Percentiles rank a stretch among this genome's conserved stretches.
Evolutionary conservation across 225 moss, liverwort and hornwort species (phyloP).

Genomic region (Ulota crispa): DNA sequence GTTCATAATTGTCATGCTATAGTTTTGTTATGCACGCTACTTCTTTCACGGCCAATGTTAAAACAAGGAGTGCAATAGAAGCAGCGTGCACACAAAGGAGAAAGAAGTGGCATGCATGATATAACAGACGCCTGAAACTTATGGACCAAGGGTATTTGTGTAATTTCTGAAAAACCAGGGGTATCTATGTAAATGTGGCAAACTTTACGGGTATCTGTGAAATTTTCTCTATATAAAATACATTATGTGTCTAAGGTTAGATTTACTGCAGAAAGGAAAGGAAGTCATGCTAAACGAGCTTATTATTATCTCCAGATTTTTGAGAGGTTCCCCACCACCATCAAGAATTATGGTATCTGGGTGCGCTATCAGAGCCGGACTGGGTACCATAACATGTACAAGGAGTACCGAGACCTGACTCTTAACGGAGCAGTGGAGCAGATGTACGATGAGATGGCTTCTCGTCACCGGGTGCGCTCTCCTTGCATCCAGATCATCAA

Average conservation of each 20-base stretch:
- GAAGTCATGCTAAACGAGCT: not conserved
- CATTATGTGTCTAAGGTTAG: not conserved
- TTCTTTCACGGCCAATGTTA: too few relatives aligned
- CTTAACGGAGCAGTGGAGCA: slow-evolving; percentile 95
- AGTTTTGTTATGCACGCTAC: too few relatives aligned
- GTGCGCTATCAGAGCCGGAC: slow-evolving; percentile 96
- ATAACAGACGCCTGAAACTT: too few relatives aligned
- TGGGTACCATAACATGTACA: slow-evolving; percentile 99
- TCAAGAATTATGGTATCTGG: slow-evolving; percentile 97
- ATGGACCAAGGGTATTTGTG: too few relatives aligned
- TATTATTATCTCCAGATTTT: slow-evolving; percentile 56
- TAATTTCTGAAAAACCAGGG: too few relatives aligned
- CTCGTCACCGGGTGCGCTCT: slow-evolving; percentile 87
- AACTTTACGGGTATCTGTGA: too few relatives aligned
- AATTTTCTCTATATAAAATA: not conserved
- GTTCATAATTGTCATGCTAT: too few relatives aligned
- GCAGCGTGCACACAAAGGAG: too few relatives aligned
- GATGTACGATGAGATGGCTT: slow-evolving; percentile 99
- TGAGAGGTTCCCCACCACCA: slow-evolving; percentile 91
- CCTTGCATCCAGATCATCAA: slow-evolving; percentile 97
- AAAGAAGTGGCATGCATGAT: too few relatives aligned
- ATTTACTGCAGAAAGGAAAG: not conserved
- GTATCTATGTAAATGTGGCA: too few relatives aligned
- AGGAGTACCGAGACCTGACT: slow-evolving; percentile 89
- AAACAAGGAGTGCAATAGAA: too few relatives aligned